Base-by-base conservation (phyloP, 139 green algal genomes). In the Pleodorina starrii region DNA sequence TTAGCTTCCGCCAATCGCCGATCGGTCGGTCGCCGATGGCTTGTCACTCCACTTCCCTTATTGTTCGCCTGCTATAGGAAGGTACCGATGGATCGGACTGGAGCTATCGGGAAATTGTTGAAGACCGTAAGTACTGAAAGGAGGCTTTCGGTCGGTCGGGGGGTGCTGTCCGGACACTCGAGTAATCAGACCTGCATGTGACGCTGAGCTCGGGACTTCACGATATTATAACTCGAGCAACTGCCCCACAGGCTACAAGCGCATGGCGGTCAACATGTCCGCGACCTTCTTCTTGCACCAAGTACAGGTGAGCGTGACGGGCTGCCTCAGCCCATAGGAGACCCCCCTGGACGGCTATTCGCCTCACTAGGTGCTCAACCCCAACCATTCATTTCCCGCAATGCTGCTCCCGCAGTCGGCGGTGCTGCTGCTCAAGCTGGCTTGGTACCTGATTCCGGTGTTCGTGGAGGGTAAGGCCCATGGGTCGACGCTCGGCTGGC, bases 41-140 rank as follows among this genome's bases (percentile, higher is more conserved):
- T 14, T 71, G 59, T 32, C 6, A 14, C 59, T 36, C 29, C 21
- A 73, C 11, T 38, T 7, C n/a, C 29, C 27, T 38, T 73, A 23
- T 16, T 73, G 63, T 38, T 73, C 21, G 19, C 25, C 17, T 12
- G n/a, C 29, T 69, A 51, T 79, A 86, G 74, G 79, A 79, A n/a
- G 87, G 87, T 2, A 91, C 87, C 16, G 87, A 91, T 91, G 87
- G 87, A 27, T 88, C 87, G 17, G 87, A 91, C 43, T 86, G 46
- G 32, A 35, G 16, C 12, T 91, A 79, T 48, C 50, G 87, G 1
- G 87, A 91, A 60, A 46, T 76, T 46, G 57, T 91, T 42, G 79
- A 88, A 17, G 79, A 84, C 36, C 42, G 87, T 91, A 57, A 88
- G 87, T 83, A n/a, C n/a, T n/a, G n/a, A n/a, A n/a, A n/a, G n/a